These are phyloP conservation scores for Leptographium galeiforme DNA, from an alignment of 2,329 filamentous ascomycete genomes.

Conservation along the genomic window DNA sequence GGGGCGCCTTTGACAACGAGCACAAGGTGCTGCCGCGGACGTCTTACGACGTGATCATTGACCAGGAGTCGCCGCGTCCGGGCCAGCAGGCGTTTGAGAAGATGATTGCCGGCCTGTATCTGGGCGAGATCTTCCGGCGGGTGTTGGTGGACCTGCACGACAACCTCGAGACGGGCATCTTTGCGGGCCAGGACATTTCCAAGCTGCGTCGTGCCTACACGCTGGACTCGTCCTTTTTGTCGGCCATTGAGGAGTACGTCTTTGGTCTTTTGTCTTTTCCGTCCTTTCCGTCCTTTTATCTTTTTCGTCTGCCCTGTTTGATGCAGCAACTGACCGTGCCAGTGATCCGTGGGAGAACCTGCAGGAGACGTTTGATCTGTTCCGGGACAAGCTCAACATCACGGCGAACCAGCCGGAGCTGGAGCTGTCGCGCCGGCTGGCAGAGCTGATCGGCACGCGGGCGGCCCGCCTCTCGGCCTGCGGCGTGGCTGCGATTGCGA, in stretches of 20 bases:
- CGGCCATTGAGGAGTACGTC: constrained; percentile 72
- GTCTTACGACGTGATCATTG: constrained; percentile 73
- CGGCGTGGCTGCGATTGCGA: constrained; percentile 90
- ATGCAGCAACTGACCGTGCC: background rate
- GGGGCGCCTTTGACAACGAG: constrained; percentile 93
- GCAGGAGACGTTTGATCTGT: constrained; percentile 72
- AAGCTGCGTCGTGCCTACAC: constrained; percentile 76
- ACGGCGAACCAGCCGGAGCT: constrained; percentile 62
- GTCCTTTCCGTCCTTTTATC: background rate
- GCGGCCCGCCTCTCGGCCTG: constrained; percentile 87
- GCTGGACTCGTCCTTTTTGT: constrained; percentile 86
- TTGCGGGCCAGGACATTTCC: constrained; percentile 68
- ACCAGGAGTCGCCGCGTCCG: constrained; percentile 81
- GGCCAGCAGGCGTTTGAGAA: constrained; percentile 96
- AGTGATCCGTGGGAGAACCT: constrained; percentile 93
- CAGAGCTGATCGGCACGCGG: constrained; percentile 89
- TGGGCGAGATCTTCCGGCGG: constrained; percentile 88
- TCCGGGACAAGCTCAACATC: constrained; percentile 63
- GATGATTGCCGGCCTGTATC: constrained; percentile 90
- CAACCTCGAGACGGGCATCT: constrained; percentile 60
- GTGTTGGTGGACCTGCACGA: constrained; percentile 77
- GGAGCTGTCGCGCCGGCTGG: constrained; percentile 75
- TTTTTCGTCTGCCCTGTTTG: background rate
- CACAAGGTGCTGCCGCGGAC: constrained; percentile 77
- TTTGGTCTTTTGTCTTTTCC: background rate